Evolutionary conservation across 2,329 filamentous ascomycete genomes (phyloP).

Genomic region (Pseudonectria foliicola): DNA sequence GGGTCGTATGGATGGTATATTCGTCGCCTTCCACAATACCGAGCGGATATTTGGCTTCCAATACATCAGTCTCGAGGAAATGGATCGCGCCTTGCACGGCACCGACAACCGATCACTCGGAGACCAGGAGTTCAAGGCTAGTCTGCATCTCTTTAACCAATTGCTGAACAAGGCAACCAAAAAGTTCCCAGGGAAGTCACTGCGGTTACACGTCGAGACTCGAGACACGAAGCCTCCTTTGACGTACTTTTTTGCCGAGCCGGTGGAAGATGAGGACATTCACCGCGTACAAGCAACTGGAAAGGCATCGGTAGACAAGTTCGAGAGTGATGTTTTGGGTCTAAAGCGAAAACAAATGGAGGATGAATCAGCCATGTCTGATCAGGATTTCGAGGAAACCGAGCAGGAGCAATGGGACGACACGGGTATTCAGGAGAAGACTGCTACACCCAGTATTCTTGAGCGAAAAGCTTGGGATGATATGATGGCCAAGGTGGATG

Average conservation of each 20-base stretch:
- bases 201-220: slow-evolving; percentile 79
- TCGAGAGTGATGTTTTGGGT: slow-evolving; percentile 57
- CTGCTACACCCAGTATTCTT: slow-evolving; percentile 16
- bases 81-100: slow-evolving; percentile 87
- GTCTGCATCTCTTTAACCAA: slow-evolving; percentile 71
- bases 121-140: slow-evolving; percentile 78
- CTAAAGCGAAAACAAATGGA: slow-evolving; percentile 31
- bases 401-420: slow-evolving; percentile 12
- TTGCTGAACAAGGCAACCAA: slow-evolving; percentile 67
- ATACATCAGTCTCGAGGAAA: slow-evolving; percentile 78
- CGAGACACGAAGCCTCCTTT: slow-evolving; percentile 51
- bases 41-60: slow-evolving; percentile 96
- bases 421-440: slow-evolving; percentile 11
- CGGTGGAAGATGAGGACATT: slow-evolving; percentile 67
- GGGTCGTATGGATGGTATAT: slow-evolving; percentile 98
- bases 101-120: slow-evolving; percentile 60
- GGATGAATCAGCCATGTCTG: slow-evolving; percentile 7
- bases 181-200: slow-evolving; percentile 66
- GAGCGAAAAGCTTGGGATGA: slow-evolving; percentile 44
- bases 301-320: slow-evolving; percentile 57
- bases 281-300: slow-evolving; percentile 63
- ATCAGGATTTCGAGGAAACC: slow-evolving; percentile 6
- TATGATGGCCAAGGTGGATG: slow-evolving; percentile 47
- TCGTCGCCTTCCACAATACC: slow-evolving; percentile 93
- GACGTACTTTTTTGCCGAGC: slow-evolving; percentile 88